Base-by-base conservation (phyloP, 2,329 filamentous ascomycete genomes). In the Ophiocordyceps australis region DNA sequence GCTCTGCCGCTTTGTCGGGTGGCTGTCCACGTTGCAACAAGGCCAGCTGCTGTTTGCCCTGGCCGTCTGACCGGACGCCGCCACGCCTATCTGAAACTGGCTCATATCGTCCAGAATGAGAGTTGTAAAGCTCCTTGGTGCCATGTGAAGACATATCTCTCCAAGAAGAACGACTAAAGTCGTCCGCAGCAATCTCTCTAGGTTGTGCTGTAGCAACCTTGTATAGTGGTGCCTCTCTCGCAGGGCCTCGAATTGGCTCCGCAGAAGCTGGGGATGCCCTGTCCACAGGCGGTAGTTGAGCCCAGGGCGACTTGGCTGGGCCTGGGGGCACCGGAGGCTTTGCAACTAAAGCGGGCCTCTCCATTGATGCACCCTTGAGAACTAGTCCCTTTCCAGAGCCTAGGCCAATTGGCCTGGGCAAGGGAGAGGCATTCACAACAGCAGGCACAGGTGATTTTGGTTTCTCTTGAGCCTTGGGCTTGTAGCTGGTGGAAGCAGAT, bases 51-150 rank as follows among this genome's bases (percentile, higher is more conserved):
- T 86, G 75, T 25, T 78, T 70, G 29, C 68, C 62, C 32, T 67
- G 62, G 28, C 59, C 52, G 27, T 89, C 79, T 28, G 71, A 66
- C 26, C 77, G 69, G 35, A 67, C 55, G 17, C 76, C 71, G 12
- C 68, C 70, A 35, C 81, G 71, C 20, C 83, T 74, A 33, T 93
- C 82, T 27, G 66, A 59, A 4, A 85, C 86, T 11, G 85, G 83
- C 45, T 95, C 86, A 38, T 93, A 92, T 26, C 82, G 75, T 12
- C 86, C 86, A 28, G 82, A 93, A 28, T 91, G 78, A n/a, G 86
- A 92, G 46, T 95, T 94, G 54, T 74, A 95, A 0, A 95, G 59
- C 47, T 95, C 85, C 29, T 79, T 64, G 33, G 69, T 73, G 9
- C 64, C 59, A 29, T 65, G 59, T 1, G 57, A 44, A 19, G 62